Evolutionary conservation across 192 early-diverging fungal genomes (phyloP).

Genomic region (Coemansia sp.): DNA sequence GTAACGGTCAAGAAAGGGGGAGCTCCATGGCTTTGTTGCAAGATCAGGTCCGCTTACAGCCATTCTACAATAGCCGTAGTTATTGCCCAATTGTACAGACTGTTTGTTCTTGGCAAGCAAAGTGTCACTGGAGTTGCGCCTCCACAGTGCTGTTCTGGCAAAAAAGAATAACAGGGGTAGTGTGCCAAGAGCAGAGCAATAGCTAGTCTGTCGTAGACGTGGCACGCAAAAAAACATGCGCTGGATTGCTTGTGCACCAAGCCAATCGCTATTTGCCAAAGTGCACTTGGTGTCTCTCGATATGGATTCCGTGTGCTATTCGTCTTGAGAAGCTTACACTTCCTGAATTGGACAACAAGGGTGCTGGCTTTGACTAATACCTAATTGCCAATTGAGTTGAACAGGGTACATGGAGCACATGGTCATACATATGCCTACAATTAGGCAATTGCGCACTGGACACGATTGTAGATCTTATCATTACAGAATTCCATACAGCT

Average conservation of each 20-base stretch:
- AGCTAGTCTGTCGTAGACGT: no score
- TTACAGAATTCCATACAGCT: not conserved
- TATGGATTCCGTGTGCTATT: no score
- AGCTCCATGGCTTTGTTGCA: not conserved
- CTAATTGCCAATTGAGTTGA: not conserved
- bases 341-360: not conserved
- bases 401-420: not conserved
- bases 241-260: no score
- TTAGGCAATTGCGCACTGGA: not conserved
- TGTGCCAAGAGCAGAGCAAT: no score
- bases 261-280: no score
- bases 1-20: not conserved
- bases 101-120: not conserved
- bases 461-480: not conserved
- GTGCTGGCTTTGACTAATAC: not conserved
- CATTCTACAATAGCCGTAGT: not conserved
- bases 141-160: no score
- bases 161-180: no score
- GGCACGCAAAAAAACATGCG: no score
- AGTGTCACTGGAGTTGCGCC: not conserved
- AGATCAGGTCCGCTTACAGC: not conserved
- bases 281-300: no score
- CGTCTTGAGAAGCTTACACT: no score
- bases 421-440: not conserved
- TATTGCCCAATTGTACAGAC: not conserved